phyloP scores from a whole-genome alignment of 805 yeast genomes.

The Candida maesae region DNA sequence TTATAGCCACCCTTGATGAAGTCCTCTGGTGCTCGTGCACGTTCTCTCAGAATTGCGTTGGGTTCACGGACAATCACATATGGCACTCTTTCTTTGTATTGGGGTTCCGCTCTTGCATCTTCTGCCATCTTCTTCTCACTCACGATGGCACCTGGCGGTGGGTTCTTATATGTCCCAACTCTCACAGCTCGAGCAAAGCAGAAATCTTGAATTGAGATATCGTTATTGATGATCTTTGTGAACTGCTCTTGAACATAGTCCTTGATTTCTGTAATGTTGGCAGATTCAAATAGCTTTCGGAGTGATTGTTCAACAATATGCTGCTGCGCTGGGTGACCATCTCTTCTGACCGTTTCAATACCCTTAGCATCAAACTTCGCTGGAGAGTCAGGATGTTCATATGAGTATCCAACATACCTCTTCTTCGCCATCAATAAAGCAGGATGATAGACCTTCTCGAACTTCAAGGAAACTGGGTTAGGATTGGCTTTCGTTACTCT shows the following conservation, averaged over 20 bases:
- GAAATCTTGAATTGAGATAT: slow-evolving; percentile 72
- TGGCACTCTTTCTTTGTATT: slow-evolving; percentile 83
- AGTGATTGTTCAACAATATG: slow-evolving; percentile 71
- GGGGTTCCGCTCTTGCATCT: slow-evolving; percentile 79
- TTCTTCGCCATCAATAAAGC: slow-evolving; percentile 80
- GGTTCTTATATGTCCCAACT: slow-evolving; percentile 75
- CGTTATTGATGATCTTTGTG: slow-evolving; percentile 55
- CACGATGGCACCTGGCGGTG: slow-evolving; percentile 91
- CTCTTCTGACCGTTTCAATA: slow-evolving; percentile 90
- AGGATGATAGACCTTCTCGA: slow-evolving; percentile 92
- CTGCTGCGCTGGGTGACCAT: slow-evolving; percentile 91
- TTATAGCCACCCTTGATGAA: slow-evolving; percentile 45
- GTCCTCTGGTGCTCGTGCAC: slow-evolving; percentile 77
- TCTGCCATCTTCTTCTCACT: slow-evolving; percentile 56
- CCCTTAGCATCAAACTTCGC: slow-evolving; percentile 95
- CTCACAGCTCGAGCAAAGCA: slow-evolving; percentile 90
- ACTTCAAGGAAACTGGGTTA: slow-evolving; percentile 75
- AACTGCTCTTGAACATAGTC: slow-evolving; percentile 63
- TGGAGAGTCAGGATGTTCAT: slow-evolving; percentile 43
- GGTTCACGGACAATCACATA: slow-evolving; percentile 70
- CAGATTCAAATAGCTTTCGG: slow-evolving; percentile 64
- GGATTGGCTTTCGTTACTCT: slow-evolving; percentile 66
- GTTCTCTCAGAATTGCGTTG: slow-evolving; percentile 60
- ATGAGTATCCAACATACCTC: slow-evolving; percentile 85
- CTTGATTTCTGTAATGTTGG: slow-evolving; percentile 69